These are phyloP conservation scores for Hsuehochloa calcarea DNA, from an alignment of 176 grass and related monocot genomes.

Conservation along the genomic window DNA sequence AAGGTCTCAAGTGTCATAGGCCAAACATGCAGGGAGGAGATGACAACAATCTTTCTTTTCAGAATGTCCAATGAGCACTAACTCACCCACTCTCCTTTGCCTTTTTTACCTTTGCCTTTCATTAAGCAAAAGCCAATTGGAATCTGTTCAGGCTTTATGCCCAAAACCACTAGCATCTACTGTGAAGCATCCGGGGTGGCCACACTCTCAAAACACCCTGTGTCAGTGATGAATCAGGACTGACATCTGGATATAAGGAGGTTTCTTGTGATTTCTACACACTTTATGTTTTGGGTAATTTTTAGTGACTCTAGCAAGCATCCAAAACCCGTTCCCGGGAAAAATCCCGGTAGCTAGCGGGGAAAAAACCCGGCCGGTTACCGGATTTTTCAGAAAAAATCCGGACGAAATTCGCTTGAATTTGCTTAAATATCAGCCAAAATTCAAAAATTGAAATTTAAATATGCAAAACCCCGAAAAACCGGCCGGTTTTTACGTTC, in stretches of 20 bases:
- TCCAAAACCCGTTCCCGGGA: too few relatives aligned
- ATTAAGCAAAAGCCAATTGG: constrained; percentile 57
- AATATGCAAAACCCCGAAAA: too few relatives aligned
- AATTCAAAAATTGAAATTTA: too few relatives aligned
- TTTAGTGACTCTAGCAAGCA: not conserved
- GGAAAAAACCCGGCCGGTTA: too few relatives aligned
- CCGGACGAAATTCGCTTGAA: too few relatives aligned
- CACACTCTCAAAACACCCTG: constrained; percentile 14
- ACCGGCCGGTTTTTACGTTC: too few relatives aligned
- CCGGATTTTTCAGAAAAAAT: too few relatives aligned
- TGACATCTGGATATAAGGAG: constrained; percentile 26
- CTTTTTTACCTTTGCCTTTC: constrained; percentile 38
- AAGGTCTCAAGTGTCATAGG: constrained; percentile 44
- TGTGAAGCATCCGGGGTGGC: constrained; percentile 77
- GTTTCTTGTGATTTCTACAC: constrained; percentile 1
- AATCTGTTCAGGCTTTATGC: constrained; percentile 78
- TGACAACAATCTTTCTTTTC: constrained; percentile 43
- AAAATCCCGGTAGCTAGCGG: too few relatives aligned
- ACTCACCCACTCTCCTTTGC: too few relatives aligned
- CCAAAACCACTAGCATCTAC: constrained; percentile 70
- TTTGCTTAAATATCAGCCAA: too few relatives aligned
- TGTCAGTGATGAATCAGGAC: constrained; percentile 45
- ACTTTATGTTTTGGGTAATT: not conserved
- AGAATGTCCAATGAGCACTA: constrained; percentile 44
- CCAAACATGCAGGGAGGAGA: constrained; percentile 41